A percentile compares a stretch with the other conserved stretches of the same genome.
These are phyloP conservation scores for Pachysandra terminalis DNA, from an alignment of 164 flowering plant species.

Conservation along the genomic window DNA sequence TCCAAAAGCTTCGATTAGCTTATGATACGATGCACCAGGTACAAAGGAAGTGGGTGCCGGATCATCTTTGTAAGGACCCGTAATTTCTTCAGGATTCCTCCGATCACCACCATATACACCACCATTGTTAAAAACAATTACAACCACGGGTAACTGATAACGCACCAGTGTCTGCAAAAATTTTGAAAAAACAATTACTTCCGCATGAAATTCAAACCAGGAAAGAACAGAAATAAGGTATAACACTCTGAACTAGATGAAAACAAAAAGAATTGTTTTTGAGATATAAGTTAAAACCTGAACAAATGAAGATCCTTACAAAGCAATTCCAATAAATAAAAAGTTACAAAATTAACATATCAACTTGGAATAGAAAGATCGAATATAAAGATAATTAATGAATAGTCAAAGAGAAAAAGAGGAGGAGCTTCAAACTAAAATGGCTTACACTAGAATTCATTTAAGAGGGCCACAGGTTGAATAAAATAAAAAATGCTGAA, in stretches of 20 bases:
- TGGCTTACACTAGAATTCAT: neutral
- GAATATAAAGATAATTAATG: too few relatives aligned
- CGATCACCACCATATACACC: constrained; percentile 84
- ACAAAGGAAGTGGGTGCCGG: constrained; percentile 88
- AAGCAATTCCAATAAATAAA: too few relatives aligned
- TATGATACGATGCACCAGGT: constrained; percentile 61
- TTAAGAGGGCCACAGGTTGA: too few relatives aligned
- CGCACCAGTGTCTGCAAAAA: constrained; percentile 66
- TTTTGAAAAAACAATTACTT: neutral
- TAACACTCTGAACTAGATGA: neutral
- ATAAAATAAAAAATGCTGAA: too few relatives aligned
- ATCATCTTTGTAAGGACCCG: constrained; percentile 63
- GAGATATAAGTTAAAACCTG: neutral
- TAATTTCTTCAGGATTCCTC: constrained; percentile 56
- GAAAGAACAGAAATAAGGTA: too few relatives aligned
- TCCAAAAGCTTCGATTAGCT: constrained; percentile 66
- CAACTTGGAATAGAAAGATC: too few relatives aligned
- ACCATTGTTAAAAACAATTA: constrained; percentile 74
- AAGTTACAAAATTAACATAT: too few relatives aligned
- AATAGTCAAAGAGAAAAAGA: too few relatives aligned
- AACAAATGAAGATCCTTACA: too few relatives aligned
- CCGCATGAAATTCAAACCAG: neutral
- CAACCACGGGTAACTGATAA: constrained; percentile 64
- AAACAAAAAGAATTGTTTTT: too few relatives aligned
- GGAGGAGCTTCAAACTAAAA: neutral